Percentiles rank a stretch among this genome's conserved stretches.
These are phyloP conservation scores for Dentipellis sp. DNA, from an alignment of 768 basidiomycete species.

Conservation along the genomic window DNA sequence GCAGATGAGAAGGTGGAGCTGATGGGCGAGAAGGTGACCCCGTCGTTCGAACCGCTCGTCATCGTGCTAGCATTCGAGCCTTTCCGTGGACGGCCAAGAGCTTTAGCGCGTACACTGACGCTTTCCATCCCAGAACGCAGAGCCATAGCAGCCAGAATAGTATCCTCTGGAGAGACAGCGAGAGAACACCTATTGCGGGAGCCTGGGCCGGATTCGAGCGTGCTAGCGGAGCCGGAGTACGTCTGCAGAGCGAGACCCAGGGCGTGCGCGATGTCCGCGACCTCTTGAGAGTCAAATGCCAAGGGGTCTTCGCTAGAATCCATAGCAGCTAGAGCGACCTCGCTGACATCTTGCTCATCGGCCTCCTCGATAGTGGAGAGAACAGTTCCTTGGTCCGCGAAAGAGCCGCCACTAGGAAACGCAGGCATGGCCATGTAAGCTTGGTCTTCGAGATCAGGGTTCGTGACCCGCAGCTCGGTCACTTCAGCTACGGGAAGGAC, in stretches of 20 bases:
- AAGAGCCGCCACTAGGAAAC: neutral
- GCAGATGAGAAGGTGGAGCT: neutral
- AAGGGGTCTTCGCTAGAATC: neutral
- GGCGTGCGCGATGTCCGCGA: constrained; percentile 1
- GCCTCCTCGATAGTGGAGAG: neutral
- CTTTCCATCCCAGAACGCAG: constrained; percentile 1
- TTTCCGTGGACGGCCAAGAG: neutral
- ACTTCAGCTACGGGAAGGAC: neutral
- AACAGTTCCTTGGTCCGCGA: neutral
- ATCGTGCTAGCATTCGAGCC: neutral
- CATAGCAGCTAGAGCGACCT: neutral
- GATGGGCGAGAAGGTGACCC: neutral
- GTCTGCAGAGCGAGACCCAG: constrained; percentile 1
- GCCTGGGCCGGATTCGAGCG: neutral
- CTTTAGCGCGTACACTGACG: neutral
- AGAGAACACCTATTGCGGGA: neutral
- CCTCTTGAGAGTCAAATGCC: neutral
- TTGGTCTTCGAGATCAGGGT: neutral
- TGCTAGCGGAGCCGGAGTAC: neutral
- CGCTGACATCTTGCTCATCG: neutral
- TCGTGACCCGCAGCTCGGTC: neutral
- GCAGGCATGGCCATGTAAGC: neutral
- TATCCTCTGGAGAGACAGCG: neutral
- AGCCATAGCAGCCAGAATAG: neutral
- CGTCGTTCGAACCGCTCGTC: neutral